phyloP scores from a whole-genome alignment of 2,329 filamentous ascomycete genomes.

The Fusarium phyllophilum region DNA sequence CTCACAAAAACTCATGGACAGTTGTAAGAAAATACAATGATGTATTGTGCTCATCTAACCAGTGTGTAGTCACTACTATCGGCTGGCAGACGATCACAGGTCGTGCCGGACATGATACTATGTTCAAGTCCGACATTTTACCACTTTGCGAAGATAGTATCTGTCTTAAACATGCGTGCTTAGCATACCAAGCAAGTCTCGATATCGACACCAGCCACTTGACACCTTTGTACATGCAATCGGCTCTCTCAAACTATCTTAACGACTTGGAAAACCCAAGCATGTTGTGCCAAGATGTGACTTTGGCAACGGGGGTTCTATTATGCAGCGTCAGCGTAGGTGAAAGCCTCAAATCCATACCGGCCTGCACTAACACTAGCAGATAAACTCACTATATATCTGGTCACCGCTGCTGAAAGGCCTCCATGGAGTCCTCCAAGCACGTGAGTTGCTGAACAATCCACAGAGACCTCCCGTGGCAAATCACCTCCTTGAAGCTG shows the following conservation, averaged over 20 bases:
- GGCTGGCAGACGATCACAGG: neutral
- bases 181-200: neutral
- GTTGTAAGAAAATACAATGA: neutral
- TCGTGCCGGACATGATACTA: neutral
- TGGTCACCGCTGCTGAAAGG: neutral
- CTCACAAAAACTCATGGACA: neutral
- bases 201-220: neutral
- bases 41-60: neutral
- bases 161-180: neutral
- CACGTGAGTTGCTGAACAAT: neutral
- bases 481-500: neutral
- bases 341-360: fast-evolving
- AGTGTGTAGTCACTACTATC: neutral
- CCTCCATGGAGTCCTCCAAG: neutral
- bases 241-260: neutral
- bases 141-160: neutral
- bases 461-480: neutral
- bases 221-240: neutral
- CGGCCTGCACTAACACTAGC: neutral
- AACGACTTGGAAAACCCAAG: neutral
- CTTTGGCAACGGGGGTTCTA: neutral
- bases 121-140: neutral
- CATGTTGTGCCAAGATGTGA: neutral
- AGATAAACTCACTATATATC: neutral
- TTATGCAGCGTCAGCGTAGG: neutral